Conservation (phyloP, 2,329 filamentous ascomycete genomes). For the Fusarium papillatum region DNA sequence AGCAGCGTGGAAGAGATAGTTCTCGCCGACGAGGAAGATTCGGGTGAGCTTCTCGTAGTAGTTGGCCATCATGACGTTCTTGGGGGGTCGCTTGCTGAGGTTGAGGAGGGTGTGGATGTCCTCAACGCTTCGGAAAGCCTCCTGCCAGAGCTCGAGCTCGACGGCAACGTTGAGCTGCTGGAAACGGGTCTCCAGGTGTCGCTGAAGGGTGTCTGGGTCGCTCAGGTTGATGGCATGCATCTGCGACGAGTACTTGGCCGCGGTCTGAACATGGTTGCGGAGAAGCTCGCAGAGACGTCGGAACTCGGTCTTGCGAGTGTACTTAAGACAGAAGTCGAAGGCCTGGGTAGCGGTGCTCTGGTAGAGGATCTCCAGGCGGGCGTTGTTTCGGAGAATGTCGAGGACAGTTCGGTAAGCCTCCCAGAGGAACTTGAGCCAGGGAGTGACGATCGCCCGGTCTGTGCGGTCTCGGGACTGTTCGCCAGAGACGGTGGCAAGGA, state of each 20-base stretch:
- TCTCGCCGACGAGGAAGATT: slow-evolving; percentile 99
- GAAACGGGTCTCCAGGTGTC: slow-evolving; percentile 97
- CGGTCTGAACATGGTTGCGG: slow-evolving; percentile 98
- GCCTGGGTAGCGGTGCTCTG: slow-evolving; percentile 98
- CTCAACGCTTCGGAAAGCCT: slow-evolving; percentile 99
- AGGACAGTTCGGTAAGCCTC: slow-evolving; percentile 99
- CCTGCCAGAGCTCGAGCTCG: slow-evolving; percentile 98
- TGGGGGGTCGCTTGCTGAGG: slow-evolving; percentile 96
- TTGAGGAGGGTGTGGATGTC: slow-evolving; percentile 98
- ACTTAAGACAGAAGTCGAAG: slow-evolving; percentile 99
- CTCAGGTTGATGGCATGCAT: slow-evolving; percentile 99
- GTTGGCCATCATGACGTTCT: slow-evolving; percentile 99
- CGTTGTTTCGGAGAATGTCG: slow-evolving; percentile 99
- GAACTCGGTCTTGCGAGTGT: slow-evolving; percentile 99
- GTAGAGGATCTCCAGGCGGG: slow-evolving; percentile 96
- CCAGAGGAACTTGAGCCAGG: slow-evolving; percentile 99
- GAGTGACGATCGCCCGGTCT: slow-evolving; percentile 97
- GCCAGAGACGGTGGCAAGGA: slow-evolving; percentile 96
- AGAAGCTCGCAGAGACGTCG: slow-evolving; percentile 97
- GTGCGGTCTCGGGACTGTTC: slow-evolving; percentile 98
- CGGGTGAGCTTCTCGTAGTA: slow-evolving; percentile 99
- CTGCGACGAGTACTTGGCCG: slow-evolving; percentile 98
- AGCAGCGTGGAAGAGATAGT: slow-evolving; percentile 99
- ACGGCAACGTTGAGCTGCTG: slow-evolving; percentile 98
- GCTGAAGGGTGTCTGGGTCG: slow-evolving; percentile 96